Base-by-base conservation (phyloP, 768 basidiomycete species). In the Russula vinacea region DNA sequence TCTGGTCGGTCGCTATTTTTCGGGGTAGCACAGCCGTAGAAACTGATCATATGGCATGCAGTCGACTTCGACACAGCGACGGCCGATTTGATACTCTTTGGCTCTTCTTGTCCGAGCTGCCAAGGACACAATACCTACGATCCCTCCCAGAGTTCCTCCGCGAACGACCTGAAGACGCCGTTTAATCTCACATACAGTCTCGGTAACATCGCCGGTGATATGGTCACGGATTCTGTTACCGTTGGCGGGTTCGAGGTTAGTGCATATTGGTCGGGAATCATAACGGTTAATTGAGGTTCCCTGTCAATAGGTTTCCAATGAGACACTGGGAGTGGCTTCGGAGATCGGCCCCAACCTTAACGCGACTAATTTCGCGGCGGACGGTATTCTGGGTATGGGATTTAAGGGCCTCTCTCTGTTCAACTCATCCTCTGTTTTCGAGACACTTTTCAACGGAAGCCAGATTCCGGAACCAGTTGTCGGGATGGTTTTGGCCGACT, bases 131-230 rank as follows among this genome's bases (percentile, higher is more conserved):
- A 10, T 1, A n/a, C 4, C n/a, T 45, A 45, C n/a, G 2, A 45
- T n/a, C 44, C 44, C 10, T n/a, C 44, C n/a, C 7, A 3, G 0
- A 45, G 44, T 45, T n/a, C 44, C n/a, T 9, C 19, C 44, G 7
- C 44, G 44, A 45, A 45, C 9, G 10, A 45, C 19, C n/a, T 45
- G 44, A 0, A n/a, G 9, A 10, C 0, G 19, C 6, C 35, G 35
- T 3, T 7, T 35, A 35, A 35, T 35, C 8, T 35, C 10, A 8
- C 35, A 35, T 8, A 35, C 35, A 7, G 1, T 35, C 6, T 8
- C 0, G 44, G n/a, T 10, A 2, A n/a, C 1, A n/a, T n/a, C 19
- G 0, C 0, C 7, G 44, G 44, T n/a, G 9, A 45, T 4, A 0
- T 45, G 19, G 9, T n/a, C n/a, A n/a, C 9, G 19, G 44, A 45